Evolutionary conservation across 352 stramenopile genomes (phyloP).

Genomic region (Phytophthora sansomeana): DNA sequence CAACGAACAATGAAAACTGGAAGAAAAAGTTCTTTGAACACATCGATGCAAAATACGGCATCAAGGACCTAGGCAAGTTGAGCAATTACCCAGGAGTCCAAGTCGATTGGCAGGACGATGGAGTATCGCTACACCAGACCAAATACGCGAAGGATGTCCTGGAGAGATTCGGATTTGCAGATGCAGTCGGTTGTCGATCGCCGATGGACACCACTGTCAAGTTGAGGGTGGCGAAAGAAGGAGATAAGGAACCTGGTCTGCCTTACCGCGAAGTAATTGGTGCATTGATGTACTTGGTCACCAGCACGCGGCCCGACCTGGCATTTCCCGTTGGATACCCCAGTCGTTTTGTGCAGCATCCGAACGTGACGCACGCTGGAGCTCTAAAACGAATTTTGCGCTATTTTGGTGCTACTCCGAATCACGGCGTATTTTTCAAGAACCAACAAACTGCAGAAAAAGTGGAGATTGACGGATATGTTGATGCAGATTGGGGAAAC

Average conservation of each 20-base stretch:
- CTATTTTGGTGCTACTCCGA: not conserved
- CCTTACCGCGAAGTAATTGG: conserved; percentile 7
- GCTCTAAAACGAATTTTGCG: conserved; percentile 4
- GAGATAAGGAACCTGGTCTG: not conserved
- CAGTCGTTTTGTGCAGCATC: conserved; percentile 18
- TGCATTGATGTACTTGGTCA: conserved; percentile 33
- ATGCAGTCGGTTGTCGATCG: conserved; percentile 5
- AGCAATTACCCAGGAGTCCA: conserved; percentile 1
- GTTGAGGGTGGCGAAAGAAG: not conserved
- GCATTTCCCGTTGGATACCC: conserved; percentile 21
- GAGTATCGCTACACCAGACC: not conserved
- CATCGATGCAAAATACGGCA: not conserved
- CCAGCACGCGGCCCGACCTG: conserved; percentile 20
- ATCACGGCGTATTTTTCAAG: conserved; percentile 9
- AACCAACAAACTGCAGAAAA: not conserved
- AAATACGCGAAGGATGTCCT: not conserved
- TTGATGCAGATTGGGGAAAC: conserved; percentile 12
- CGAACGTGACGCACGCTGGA: conserved; percentile 1
- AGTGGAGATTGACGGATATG: conserved; percentile 5
- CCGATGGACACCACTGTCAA: conserved; percentile 9
- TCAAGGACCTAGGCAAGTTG: not conserved
- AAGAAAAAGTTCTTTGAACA: conserved; percentile 9
- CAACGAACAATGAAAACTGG: conserved; percentile 4
- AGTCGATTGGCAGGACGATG: not conserved
- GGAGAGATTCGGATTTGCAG: conserved; percentile 1